phyloP scores from a whole-genome alignment of 164 flowering plant species.

The Piper longum region DNA sequence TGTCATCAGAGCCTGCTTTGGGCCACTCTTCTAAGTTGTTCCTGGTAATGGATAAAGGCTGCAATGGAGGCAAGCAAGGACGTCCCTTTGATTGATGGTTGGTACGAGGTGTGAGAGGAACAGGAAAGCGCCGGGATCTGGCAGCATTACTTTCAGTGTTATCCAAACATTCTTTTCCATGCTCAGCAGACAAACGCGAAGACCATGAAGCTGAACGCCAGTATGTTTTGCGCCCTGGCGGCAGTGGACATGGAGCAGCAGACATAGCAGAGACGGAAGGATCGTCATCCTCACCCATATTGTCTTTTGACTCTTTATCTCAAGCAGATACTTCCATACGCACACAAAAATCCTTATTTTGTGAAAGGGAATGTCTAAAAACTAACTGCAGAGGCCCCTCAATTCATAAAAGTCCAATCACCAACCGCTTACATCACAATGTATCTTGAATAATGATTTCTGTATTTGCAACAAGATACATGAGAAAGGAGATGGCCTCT shows the following conservation, averaged over 20 bases:
- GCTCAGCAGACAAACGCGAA: slow-evolving; percentile 22
- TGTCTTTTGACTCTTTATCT: slow-evolving; percentile 1
- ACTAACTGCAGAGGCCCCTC: background rate
- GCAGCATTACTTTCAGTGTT: slow-evolving; percentile 16
- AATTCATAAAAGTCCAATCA: background rate
- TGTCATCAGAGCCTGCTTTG: slow-evolving; percentile 77
- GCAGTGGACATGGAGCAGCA: slow-evolving; percentile 21
- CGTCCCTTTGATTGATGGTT: slow-evolving; percentile 49
- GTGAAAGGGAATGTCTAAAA: background rate
- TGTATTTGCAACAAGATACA: background rate
- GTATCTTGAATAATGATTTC: background rate
- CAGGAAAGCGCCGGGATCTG: slow-evolving; percentile 34
- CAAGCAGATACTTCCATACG: background rate
- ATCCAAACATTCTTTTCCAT: slow-evolving; percentile 25
- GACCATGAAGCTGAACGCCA: slow-evolving; percentile 93
- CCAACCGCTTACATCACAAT: background rate
- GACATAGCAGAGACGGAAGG: slow-evolving; percentile 18
- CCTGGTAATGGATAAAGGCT: slow-evolving; percentile 68
- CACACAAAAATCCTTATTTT: background rate
- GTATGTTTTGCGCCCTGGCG: slow-evolving; percentile 32
- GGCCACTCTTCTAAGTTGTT: slow-evolving; percentile 91
- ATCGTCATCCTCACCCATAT: slow-evolving; percentile 59
- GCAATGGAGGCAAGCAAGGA: slow-evolving; percentile 70
- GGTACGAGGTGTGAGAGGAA: slow-evolving; percentile 63
- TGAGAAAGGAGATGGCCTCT: background rate